Evolutionary conservation across 1,284 basidiomycete species (phyloP).

Genomic region (Bjerkandera adusta): DNA sequence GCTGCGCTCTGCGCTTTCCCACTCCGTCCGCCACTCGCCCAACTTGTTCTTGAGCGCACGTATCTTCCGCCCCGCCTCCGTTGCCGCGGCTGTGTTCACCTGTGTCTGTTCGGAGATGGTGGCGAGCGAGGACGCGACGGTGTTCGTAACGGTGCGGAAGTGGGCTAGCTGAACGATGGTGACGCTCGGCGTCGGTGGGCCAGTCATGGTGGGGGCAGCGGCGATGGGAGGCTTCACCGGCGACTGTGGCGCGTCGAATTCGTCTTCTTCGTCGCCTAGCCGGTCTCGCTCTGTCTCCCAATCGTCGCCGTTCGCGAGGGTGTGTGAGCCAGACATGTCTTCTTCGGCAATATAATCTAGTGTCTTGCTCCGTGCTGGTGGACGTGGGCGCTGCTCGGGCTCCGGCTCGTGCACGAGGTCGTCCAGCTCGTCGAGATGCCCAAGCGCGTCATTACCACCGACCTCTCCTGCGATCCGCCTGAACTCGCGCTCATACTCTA

Average conservation of each 20-base stretch:
- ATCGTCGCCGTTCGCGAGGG: conserved; percentile 36
- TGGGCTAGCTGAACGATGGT: conserved; percentile 63
- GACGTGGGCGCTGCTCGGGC: conserved; percentile 12
- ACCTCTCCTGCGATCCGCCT: conserved; percentile 72
- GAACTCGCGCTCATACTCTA: conserved; percentile 77
- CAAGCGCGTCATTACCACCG: conserved; percentile 71
- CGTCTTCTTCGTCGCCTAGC: conserved; percentile 44
- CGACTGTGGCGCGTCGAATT: conserved; percentile 32
- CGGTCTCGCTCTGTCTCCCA: conserved; percentile 61
- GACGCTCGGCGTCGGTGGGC: conserved; percentile 51
- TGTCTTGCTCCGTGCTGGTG: conserved; percentile 7
- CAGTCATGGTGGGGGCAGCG: conserved; percentile 42
- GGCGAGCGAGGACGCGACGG: conserved; percentile 69
- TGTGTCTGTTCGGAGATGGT: conserved; percentile 84
- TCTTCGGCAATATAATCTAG: conserved; percentile 51
- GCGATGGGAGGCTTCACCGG: conserved; percentile 51
- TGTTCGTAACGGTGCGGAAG: conserved; percentile 67
- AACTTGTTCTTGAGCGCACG: conserved; percentile 79
- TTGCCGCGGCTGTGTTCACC: conserved; percentile 77
- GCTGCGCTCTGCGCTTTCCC: conserved; percentile 79
- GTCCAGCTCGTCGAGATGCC: conserved; percentile 62
- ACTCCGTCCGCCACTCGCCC: conserved; percentile 72
- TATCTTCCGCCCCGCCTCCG: conserved; percentile 79
- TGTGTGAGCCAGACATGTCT: conserved; percentile 24
- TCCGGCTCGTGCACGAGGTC: conserved; percentile 40